These are phyloP conservation scores for Hypoxylon sp. DNA, from an alignment of 2,329 filamentous ascomycete genomes.

Conservation along the genomic window DNA sequence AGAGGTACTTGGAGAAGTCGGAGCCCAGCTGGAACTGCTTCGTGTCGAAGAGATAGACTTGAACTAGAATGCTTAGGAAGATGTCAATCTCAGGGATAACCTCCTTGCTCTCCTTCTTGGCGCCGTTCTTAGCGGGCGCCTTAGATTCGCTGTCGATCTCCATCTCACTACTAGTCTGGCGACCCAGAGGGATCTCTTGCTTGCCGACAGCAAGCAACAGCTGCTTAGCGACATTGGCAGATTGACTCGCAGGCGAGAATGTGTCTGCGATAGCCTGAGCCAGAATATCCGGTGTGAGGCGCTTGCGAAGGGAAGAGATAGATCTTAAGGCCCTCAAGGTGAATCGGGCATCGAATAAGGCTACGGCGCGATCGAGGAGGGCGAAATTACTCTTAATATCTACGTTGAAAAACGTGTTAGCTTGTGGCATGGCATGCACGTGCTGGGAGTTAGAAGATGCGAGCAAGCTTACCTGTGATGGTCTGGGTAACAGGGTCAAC, in stretches of 20 bases:
- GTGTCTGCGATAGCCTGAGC: constrained; percentile 82
- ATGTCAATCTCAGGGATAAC: constrained; percentile 86
- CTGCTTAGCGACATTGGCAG: constrained; percentile 72
- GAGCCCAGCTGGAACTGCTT: constrained; percentile 83
- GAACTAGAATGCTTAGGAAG: constrained; percentile 84
- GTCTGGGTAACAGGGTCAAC: constrained; percentile 69
- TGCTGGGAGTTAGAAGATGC: not conserved
- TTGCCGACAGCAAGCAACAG: constrained; percentile 76
- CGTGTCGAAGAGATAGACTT: constrained; percentile 89
- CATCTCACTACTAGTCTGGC: constrained; percentile 69
- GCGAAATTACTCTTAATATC: constrained; percentile 96
- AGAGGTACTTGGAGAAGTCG: constrained; percentile 83
- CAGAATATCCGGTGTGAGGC: constrained; percentile 82
- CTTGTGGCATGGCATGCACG: constrained; percentile 4
- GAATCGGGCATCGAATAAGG: constrained; percentile 93
- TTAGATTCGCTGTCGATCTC: constrained; percentile 74
- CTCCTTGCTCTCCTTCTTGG: constrained; percentile 76
- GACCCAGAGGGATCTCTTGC: constrained; percentile 69
- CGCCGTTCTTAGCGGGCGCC: constrained; percentile 58
- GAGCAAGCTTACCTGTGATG: constrained; percentile 59
- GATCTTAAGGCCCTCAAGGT: constrained; percentile 92
- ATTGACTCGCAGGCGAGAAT: constrained; percentile 69
- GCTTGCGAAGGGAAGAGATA: constrained; percentile 94
- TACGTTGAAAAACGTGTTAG: constrained; percentile 51
- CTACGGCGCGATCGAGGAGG: constrained; percentile 89